A percentile compares a stretch with the other conserved stretches of the same genome.
These are phyloP conservation scores for Collariella sp. DNA, from an alignment of 495 filamentous ascomycete genomes.

Conservation along the genomic window DNA sequence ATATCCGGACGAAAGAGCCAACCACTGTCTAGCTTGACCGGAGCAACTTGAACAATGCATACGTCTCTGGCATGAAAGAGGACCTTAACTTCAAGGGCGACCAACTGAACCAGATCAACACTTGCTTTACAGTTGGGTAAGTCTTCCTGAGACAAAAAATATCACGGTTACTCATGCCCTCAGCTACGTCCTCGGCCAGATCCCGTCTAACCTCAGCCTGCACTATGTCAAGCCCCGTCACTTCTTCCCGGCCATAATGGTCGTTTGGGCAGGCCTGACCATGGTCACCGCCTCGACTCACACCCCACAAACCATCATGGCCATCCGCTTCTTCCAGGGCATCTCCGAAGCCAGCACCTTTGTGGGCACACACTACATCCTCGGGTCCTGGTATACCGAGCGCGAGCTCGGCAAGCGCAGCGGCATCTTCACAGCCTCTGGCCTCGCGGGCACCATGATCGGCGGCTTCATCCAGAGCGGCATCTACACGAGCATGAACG, in stretches of 20 bases:
- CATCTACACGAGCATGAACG: constrained; percentile 46
- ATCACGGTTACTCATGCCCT: constrained; percentile 12
- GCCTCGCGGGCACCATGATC: constrained; percentile 43
- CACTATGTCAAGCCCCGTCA: constrained; percentile 50
- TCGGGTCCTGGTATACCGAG: constrained; percentile 60
- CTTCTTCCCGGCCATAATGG: constrained; percentile 54
- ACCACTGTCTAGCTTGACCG: constrained; percentile 39
- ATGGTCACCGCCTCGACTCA: constrained; percentile 49
- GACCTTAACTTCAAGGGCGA: constrained; percentile 49
- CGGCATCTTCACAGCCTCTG: constrained; percentile 46
- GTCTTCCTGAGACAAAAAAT: neutral
- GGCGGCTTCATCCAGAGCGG: constrained; percentile 53
- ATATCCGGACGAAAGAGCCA: neutral
- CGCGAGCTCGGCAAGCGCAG: constrained; percentile 56
- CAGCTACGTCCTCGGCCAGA: constrained; percentile 49
- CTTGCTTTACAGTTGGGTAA: constrained; percentile 36
- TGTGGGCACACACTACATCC: constrained; percentile 56
- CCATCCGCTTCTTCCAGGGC: constrained; percentile 63
- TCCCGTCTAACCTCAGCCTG: constrained; percentile 53
- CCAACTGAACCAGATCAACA: constrained; percentile 53
- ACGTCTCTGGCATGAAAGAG: constrained; percentile 59
- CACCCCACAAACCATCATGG: constrained; percentile 48
- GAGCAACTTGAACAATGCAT: constrained; percentile 53
- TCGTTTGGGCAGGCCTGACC: constrained; percentile 53
- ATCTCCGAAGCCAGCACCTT: constrained; percentile 52